Evolutionary conservation across 371 early-diverging fungal genomes (phyloP).

Genomic region (Mortierella sp.): DNA sequence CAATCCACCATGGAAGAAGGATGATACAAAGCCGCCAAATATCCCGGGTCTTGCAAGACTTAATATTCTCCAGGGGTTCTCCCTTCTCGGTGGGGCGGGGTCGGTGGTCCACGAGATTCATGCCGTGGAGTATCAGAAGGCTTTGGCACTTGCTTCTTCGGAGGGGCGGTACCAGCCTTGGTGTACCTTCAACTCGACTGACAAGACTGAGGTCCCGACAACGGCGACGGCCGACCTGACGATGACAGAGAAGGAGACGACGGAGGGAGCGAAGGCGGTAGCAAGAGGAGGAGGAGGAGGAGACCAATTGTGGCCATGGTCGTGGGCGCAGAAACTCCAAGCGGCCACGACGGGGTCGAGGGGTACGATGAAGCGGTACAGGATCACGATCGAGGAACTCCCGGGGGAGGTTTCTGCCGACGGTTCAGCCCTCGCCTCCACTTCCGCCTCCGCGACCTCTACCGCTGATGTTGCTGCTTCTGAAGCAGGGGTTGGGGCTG

Average conservation of each 20-base stretch:
- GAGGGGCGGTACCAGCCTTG: neutral
- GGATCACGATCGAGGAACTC: constrained; percentile 39
- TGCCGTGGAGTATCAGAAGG: constrained; percentile 20
- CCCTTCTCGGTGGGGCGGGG: constrained; percentile 31
- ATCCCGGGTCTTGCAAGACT: neutral
- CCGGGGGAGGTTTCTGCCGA: neutral
- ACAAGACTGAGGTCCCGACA: neutral
- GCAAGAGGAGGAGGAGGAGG: neutral
- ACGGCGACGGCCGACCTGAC: neutral
- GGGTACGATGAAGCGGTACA: constrained; percentile 25
- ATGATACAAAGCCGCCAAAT: neutral
- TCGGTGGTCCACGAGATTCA: constrained; percentile 25
- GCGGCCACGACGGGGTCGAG: constrained; percentile 4
- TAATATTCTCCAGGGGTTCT: constrained; percentile 21
- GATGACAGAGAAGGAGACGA: neutral
- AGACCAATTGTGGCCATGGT: neutral
- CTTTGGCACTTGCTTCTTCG: neutral
- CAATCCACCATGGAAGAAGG: neutral
- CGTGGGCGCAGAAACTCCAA: neutral
- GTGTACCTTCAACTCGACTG: neutral
- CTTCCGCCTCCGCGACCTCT: neutral
- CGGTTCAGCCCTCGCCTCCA: neutral
- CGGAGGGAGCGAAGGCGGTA: too few species aligned
- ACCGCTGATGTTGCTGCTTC: neutral
- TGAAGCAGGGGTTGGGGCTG: neutral